A percentile compares a stretch with the other conserved stretches of the same genome.
These are phyloP conservation scores for Fusarium irregulare DNA, from an alignment of 2,329 filamentous ascomycete genomes.

Conservation along the genomic window DNA sequence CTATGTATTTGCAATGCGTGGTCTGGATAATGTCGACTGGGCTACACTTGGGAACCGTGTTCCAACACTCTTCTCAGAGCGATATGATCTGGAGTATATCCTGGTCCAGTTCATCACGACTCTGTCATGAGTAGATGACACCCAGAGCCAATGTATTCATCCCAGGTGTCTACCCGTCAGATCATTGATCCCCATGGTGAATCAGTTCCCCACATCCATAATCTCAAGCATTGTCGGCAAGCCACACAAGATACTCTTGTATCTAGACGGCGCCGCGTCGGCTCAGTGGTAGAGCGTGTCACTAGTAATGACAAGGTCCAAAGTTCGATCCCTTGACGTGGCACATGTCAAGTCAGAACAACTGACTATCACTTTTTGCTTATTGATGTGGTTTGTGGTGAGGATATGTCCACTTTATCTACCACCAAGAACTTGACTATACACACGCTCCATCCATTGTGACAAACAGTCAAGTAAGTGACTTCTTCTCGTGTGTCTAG, in stretches of 20 bases:
- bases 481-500: too few species aligned
- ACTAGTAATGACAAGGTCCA: constrained; percentile 6
- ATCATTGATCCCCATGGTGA: too few species aligned
- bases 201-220: accelerated
- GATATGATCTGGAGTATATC: background rate
- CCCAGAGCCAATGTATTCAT: too few species aligned
- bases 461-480: too few species aligned
- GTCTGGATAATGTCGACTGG: background rate
- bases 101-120: background rate
- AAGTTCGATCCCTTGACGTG: background rate
- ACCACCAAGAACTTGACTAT: too few species aligned
- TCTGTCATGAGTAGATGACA: background rate
- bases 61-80: background rate
- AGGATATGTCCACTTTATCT: too few species aligned
- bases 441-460: too few species aligned
- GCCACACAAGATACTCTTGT: background rate
- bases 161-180: too few species aligned
- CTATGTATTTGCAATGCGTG: constrained; percentile 7
- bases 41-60: background rate
- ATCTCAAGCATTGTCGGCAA: background rate
- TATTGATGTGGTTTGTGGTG: too few species aligned
- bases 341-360: background rate
- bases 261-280: constrained; percentile 4
- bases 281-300: constrained; percentile 7
- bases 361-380: background rate